Evolutionary conservation across 2,329 filamentous ascomycete species (phyloP), one percentile per base, ranked within the genome.

Genomic region (Dryadomyces quercus-mongolicae): DNA sequence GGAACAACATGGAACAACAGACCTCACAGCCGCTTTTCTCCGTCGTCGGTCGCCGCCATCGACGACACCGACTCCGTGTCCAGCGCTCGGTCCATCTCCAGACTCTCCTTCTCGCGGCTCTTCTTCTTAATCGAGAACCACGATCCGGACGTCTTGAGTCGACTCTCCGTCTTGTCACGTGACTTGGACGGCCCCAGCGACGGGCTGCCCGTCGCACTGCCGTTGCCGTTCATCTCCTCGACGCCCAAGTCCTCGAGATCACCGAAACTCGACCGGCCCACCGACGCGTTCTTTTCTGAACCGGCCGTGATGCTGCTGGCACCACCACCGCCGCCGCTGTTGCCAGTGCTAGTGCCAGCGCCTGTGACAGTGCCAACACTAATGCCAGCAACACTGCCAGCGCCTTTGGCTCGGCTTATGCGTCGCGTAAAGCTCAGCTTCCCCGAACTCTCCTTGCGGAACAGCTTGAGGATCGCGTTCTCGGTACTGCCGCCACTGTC

Each of bases 391-490:
- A 74, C 71, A 63, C 78, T 82, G 49, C 78, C 74, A 6, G 76
- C 71, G 3, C 76, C 56, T 61, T 80, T 84, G 52, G 73, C 72
- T 20, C 57, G 57, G 64, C 71, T 57, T 65, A 77, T 62, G 55
- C 78, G 66, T 50, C 78, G 80, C 13, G 80, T 75, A 56, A 84
- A 70, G 64, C 78, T 80, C 64, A 84, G 84, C 68, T 84, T 84
- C 66, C 78, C 75, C 7, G 80, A 81, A 64, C 79, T 83, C 51
- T 81, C 78, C 68, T 85, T 85, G 36, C 81, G 77, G 54, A 85
- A 96, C 50, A 85, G 71, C 64, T 82, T 78, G 63, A 75, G 71
- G 59, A 83, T 69, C 53, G 79, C 77, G 58, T 80, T 79, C 52
- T 81, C 78, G 40, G 51, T 43, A 50, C 53, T 51, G 50, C 64